Base-by-base conservation (phyloP, 768 basidiomycete species). In the Clavulina sp. region DNA sequence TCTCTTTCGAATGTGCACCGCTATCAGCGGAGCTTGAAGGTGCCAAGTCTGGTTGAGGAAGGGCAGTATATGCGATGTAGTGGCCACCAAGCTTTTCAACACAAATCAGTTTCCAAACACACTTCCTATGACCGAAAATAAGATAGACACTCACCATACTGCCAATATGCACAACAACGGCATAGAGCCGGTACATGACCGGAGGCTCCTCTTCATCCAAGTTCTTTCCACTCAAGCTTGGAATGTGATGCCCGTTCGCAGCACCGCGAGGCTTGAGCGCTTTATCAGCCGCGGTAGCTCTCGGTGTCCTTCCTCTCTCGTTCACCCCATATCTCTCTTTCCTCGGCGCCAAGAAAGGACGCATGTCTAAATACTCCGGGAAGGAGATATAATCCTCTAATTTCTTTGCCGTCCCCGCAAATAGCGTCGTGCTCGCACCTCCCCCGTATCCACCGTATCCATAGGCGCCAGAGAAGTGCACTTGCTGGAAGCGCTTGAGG, bases 401-500 rank as follows among this genome's bases (percentile, higher is more conserved):
- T 67, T 92, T 92, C 70, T 85, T 86, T 38, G 66, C 56, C 52
- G 62, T 64, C 47, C 60, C 57, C 16, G 53, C 41, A 28, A 46
- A 46, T 24, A 46, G 5, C 6, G 18, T 16, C 18, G 23, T n/a
- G 5, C 19, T 26, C 7, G 26, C 23, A 18, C 49, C 26, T 18
- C n/a, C 49, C 3, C 48, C 48, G 29, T 30, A 29, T n/a, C 26
- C 31, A 5, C 48, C 48, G 7, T 6, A 19, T 13, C 48, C 48
- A n/a, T 64, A 3, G 75, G 71, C 49, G 72, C 70, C 65, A 80
- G 82, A n/a, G n/a, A n/a, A n/a, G n/a, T n/a, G n/a, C 5, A 80
- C 72, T 61, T 93, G 89, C 65, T 93, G 87, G 67, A 97, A 97
- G 43, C 92, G 76, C 68, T 96, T 96, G 48, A 95, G 73, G 59